phyloP scores from a whole-genome alignment of 495 filamentous ascomycete species.

The Podospora conica region DNA sequence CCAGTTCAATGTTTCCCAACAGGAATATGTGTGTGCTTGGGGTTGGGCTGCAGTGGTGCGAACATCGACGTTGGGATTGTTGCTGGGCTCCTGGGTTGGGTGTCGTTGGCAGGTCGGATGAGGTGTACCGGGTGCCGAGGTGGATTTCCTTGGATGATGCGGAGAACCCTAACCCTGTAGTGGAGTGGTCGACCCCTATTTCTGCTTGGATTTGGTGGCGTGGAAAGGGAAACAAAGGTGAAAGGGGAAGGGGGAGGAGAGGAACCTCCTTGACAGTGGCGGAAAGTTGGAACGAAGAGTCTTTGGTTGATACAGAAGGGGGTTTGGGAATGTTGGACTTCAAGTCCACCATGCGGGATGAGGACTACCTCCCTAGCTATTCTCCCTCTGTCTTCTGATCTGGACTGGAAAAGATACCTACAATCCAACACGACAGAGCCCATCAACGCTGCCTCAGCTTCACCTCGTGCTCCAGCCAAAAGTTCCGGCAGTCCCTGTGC shows the following conservation, averaged over 20 bases:
- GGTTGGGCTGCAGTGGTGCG: neutral
- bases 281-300: neutral
- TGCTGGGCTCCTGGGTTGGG: neutral
- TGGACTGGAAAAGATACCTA: neutral
- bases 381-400: neutral
- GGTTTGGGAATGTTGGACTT: neutral
- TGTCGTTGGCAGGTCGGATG: neutral
- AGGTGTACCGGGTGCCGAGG: constrained; percentile 6
- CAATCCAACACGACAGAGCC: neutral
- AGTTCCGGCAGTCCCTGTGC: constrained; percentile 70
- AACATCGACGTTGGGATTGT: neutral
- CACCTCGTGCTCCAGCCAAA: constrained; percentile 72
- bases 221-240: neutral
- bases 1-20: neutral
- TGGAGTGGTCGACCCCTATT: neutral
- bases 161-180: constrained; percentile 15
- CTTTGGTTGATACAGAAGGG: neutral
- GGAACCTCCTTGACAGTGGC: neutral
- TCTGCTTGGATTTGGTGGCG: neutral
- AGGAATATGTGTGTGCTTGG: neutral
- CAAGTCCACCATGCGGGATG: neutral
- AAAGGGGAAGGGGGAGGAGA: neutral
- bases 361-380: neutral
- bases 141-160: neutral
- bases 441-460: constrained; percentile 55